Percentiles rank a stretch among this genome's conserved stretches.
Evolutionary conservation across 2,329 filamentous ascomycete species (phyloP).

Genomic region (Fusarium sp.): DNA sequence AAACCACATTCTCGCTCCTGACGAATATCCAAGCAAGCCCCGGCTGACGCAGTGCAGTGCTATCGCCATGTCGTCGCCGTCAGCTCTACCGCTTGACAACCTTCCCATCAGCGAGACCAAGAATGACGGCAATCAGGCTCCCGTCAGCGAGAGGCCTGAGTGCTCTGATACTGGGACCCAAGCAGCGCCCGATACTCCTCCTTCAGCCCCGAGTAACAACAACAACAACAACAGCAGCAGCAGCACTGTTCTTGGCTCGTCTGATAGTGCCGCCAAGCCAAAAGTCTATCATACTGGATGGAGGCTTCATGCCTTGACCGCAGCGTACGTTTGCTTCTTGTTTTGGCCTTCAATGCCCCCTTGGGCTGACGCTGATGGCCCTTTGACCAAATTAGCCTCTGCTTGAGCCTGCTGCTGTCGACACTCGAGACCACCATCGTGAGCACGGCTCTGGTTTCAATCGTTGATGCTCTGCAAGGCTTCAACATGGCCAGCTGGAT

Average conservation of each 20-base stretch:
- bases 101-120: neutral
- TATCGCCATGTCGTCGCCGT: neutral
- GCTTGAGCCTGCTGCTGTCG: constrained; percentile 51
- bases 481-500: constrained; percentile 57
- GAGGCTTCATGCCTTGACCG: constrained; percentile 4
- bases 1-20: neutral
- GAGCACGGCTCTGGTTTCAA: constrained; percentile 61
- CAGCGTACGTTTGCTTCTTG: neutral
- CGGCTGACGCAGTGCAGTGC: neutral
- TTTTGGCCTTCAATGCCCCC: neutral
- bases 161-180: neutral
- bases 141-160: neutral
- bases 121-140: neutral
- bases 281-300: constrained; percentile 11
- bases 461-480: constrained; percentile 53
- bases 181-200: neutral
- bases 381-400: neutral
- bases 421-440: constrained; percentile 62
- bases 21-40: neutral
- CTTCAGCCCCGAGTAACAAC: neutral
- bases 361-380: neutral
- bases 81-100: neutral
- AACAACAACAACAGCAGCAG: neutral
- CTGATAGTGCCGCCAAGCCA: neutral
- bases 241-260: neutral